Base-by-base conservation (phyloP, 257 asterid species). In the Nicotiana knightiana region DNA sequence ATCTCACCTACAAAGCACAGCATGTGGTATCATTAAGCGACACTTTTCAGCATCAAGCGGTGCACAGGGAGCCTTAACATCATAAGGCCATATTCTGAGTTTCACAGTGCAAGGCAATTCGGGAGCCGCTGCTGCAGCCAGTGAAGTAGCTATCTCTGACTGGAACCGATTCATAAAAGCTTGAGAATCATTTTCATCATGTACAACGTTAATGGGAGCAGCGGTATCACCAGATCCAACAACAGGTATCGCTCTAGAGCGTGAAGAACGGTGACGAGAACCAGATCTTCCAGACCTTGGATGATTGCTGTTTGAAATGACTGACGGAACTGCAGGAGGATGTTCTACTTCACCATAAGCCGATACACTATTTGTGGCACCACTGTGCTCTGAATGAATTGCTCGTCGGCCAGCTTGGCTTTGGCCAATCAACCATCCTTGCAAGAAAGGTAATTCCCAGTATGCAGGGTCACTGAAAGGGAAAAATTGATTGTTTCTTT, bases 21-120 rank as follows among this genome's bases (percentile, higher is more conserved):
- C 98, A 88, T 96, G 99, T 6, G 97, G 98, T 65, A 96, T 96
- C 4, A 89, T 91, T 85, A 96, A 84, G 84, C 96, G 96, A 84
- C 99, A 94, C 15, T 87, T 89, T 59, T 87, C 91, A 65, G 92
- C 59, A 80, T 92, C 95, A 82, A 94, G 98, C 63, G 86, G 87
- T 30, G 88, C 88, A 81, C 97, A 87, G 76, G 98, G 97, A 87
- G 89, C 91, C 81, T 93, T 88, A 81, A 89, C 85, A 84, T 96
- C 97, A 84, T 94, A 94, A 76, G 97, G 87, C 99, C 99, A 96
- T 89, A 96, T 88, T 86, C 97, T 89, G 81, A 96, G 98, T 90
- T 93, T 94, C 88, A 96, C 99, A 13, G 98, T 96, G 89, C 99
- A 96, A 77, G 99, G 99, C 79, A 96, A 88, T 87, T 96, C 99